Percentiles rank a stretch among this genome's conserved stretches.
Conservation (phyloP, 2,329 filamentous ascomycete genomes). For the Verticillium klebahnii region DNA sequence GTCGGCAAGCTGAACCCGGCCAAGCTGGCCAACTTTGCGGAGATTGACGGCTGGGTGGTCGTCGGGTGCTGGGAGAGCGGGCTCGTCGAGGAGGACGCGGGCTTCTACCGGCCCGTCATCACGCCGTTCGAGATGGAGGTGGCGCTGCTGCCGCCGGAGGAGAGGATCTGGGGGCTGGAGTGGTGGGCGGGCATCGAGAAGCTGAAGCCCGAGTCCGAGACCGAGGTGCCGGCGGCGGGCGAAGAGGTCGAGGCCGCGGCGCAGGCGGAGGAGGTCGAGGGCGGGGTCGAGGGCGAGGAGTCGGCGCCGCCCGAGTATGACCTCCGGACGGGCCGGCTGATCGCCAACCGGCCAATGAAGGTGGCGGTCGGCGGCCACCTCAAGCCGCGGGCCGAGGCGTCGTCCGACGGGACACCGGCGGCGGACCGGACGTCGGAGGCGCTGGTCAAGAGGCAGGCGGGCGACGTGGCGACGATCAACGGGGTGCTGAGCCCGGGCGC, state of each 20-base stretch:
- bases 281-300: constrained; percentile 53
- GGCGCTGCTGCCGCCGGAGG: constrained; percentile 68
- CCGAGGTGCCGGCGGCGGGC: constrained; percentile 17
- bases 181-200: constrained; percentile 86
- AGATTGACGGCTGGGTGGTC: constrained; percentile 94
- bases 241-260: background rate
- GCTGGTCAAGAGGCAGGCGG: constrained; percentile 55
- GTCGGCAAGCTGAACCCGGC: constrained; percentile 95
- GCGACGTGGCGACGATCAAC: constrained; percentile 76
- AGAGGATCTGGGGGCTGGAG: constrained; percentile 77
- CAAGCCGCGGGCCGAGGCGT: background rate
- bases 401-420: background rate
- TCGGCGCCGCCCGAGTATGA: constrained; percentile 89
- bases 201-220: constrained; percentile 42
- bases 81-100: constrained; percentile 74
- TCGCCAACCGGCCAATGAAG: constrained; percentile 73
- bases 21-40: constrained; percentile 93
- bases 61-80: constrained; percentile 98
- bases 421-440: constrained; percentile 31
- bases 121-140: constrained; percentile 92
- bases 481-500: constrained; percentile 88
- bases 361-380: constrained; percentile 24
- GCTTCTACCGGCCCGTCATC: constrained; percentile 83
- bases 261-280: constrained; percentile 19
- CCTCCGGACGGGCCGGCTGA: constrained; percentile 78